A percentile compares a stretch with the other conserved stretches of the same genome.
phyloP scores from a whole-genome alignment of 2,329 filamentous ascomycete species.

The Aspergillus proliferans region DNA sequence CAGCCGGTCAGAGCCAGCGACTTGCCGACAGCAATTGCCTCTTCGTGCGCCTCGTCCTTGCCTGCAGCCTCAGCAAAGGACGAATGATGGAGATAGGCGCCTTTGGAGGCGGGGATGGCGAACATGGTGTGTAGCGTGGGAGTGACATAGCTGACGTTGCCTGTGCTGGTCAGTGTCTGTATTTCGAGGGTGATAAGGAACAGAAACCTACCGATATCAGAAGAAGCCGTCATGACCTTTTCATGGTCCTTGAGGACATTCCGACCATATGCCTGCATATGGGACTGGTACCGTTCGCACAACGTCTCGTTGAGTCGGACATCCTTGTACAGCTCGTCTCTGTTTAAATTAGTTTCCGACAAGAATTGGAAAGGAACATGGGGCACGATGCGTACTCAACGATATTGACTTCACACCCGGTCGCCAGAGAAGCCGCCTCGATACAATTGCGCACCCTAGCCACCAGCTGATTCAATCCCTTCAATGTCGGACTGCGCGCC shows the following conservation, averaged over 20 bases:
- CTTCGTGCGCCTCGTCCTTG: constrained; percentile 34
- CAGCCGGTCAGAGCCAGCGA: constrained; percentile 38
- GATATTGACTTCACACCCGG: constrained; percentile 28
- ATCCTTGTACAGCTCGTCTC: constrained; percentile 37
- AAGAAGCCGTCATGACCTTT: constrained; percentile 38
- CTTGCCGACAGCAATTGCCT: constrained; percentile 42
- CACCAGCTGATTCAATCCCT: constrained; percentile 31
- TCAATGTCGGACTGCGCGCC: constrained; percentile 40
- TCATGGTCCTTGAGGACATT: constrained; percentile 33
- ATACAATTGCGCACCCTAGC: constrained; percentile 28
- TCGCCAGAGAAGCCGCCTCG: constrained; percentile 30
- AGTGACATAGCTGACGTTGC: constrained; percentile 45
- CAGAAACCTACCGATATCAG: constrained; percentile 37
- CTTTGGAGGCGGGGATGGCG: constrained; percentile 36
- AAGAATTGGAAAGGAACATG: no score
- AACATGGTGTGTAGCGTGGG: constrained; percentile 48
- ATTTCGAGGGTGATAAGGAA: no score
- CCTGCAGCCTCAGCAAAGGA: constrained; percentile 43
- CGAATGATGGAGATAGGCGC: constrained; percentile 30
- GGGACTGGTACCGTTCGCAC: constrained; percentile 38
- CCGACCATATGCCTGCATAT: constrained; percentile 39
- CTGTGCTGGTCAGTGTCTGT: constrained; percentile 16
- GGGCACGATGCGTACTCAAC: constrained; percentile 18
- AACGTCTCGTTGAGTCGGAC: constrained; percentile 42
- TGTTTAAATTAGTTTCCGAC: not conserved